Evolutionary conservation across 2,329 filamentous ascomycete genomes (phyloP), one percentile per base, ranked within the genome.

Genomic region (Aspergillus ustus): DNA sequence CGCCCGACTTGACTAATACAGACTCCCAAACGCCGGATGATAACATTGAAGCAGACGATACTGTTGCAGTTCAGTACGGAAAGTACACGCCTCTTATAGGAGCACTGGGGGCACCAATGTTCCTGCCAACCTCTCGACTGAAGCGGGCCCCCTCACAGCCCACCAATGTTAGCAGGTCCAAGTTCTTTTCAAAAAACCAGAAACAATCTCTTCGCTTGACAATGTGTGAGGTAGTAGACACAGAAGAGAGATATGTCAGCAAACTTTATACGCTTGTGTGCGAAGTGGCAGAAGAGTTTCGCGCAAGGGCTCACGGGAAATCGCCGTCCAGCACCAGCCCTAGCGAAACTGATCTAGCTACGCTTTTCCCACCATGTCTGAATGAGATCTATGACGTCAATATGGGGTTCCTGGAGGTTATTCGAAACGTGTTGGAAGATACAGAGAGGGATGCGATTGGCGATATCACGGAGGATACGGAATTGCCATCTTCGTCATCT

Each of bases 171-270:
- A 95, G 91, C 74, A 85, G 90, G 67, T 91, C 87, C 69, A 91
- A 89, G 69, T 86, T 89, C 0, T 96, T 97, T 70, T 85, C 89
- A 40, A 89, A 88, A 68, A 88, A 91, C 60, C 92, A 97, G 72
- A 96, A 96, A 72, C 85, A 93, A 67, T 90, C 91, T 56, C 81
- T 97, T 67, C 88, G 93, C 45, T 90, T 93, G 77, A 94, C 97
- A 75, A 89, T 99, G 83, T 89, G 87, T 62, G 95, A 99, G 75
- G 80, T 98, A 62, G 87, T 97, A 37, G 91, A 96, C 70, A 99
- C 95, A 0, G 95, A 99, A 75, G 92, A 95, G 73, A 89, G 92
- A 75, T 99, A 98, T 77, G 92, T 99, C 46, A 84, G 86, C 69
- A 97, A 98, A 76, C 79, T 99, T 60, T 87, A 91, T 64, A 91